A percentile compares a stretch with the other conserved stretches of the same genome.
Evolutionary conservation across 192 early-diverging fungal genomes (phyloP).

Genomic region (Backusella liffmaniae): DNA sequence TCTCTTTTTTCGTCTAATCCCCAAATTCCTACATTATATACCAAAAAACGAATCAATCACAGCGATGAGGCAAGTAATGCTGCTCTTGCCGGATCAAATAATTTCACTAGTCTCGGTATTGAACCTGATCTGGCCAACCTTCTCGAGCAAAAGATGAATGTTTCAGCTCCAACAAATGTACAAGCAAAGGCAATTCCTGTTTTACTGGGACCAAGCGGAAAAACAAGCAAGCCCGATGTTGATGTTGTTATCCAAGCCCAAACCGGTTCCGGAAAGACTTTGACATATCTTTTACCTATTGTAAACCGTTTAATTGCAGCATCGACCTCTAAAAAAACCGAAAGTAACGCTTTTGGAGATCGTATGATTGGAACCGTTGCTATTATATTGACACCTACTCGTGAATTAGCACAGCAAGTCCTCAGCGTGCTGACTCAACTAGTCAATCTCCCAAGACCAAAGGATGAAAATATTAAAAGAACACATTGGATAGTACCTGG

Average conservation of each 20-base stretch:
- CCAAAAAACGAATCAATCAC: conserved; percentile 21
- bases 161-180: conserved; percentile 85
- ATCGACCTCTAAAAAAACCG: conserved; percentile 35
- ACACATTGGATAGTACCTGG: conserved; percentile 83
- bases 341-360: conserved; percentile 36
- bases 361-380: conserved; percentile 85
- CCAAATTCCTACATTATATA: conserved; percentile 31
- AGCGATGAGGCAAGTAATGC: conserved; percentile 48
- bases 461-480: conserved; percentile 39
- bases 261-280: conserved; percentile 97
- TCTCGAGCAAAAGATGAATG: conserved; percentile 68
- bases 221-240: conserved; percentile 44
- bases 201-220: conserved; percentile 53
- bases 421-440: conserved; percentile 73
- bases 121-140: conserved; percentile 66
- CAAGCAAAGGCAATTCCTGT: conserved; percentile 85
- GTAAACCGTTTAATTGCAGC: conserved; percentile 81
- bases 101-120: conserved; percentile 80
- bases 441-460: conserved; percentile 54
- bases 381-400: conserved; percentile 94
- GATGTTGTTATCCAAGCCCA: conserved; percentile 93
- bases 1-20: conserved; percentile 83
- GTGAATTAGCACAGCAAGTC: conserved; percentile 97
- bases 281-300: conserved; percentile 93
- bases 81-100: conserved; percentile 43